Base-by-base conservation (phyloP, 179 eudicot genomes). In the Sideroxylon spinosum region DNA sequence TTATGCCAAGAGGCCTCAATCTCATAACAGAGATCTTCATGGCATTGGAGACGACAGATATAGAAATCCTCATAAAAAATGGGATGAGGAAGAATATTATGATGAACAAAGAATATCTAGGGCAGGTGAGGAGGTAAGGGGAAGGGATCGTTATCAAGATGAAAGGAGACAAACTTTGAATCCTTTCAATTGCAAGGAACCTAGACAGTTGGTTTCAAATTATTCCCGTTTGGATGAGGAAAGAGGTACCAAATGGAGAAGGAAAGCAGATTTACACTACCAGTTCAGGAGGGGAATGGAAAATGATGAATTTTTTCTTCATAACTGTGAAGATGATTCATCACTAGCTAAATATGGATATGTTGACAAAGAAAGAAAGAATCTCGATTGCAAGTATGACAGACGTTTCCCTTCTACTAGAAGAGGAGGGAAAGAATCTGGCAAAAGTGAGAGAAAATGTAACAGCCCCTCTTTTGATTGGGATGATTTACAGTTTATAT, bases 41-140 rank as follows among this genome's bases (percentile, higher is more conserved):
- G 62, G 50, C 53, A 77, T 56, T 71, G 72, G 68, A 75, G 86
- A 69, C 70, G 81, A 82, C 73, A 82, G 46, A 62, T 82, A 78
- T 64, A 59, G 25, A n/a, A 29, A 22, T 80, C 46, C 59, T 4
- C 52, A 49, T 56, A 84, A 84, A 78, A 81, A 68, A 62, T 70
- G 73, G 74, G 81, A 84, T 59, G 82, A 78, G 28, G 81, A 77
- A 29, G 78, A 74, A 19, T 67, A 55, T 79, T 77, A 17, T 82
- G 62, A 63, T 37, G 80, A 80, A 73, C 80, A 78, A 76, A 77
- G 79, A 74, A 44, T 48, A 16, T 25, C 53, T 61, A 55, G 64
- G 65, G 50, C 25, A 29, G 76, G 65, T 60, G 76, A 50, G 65
- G 80, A 74, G 17, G 50, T 9, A 68, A 44, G 71, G 77, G 76